phyloP scores from a whole-genome alignment of 768 basidiomycete species.

The Lactarius quietus region DNA sequence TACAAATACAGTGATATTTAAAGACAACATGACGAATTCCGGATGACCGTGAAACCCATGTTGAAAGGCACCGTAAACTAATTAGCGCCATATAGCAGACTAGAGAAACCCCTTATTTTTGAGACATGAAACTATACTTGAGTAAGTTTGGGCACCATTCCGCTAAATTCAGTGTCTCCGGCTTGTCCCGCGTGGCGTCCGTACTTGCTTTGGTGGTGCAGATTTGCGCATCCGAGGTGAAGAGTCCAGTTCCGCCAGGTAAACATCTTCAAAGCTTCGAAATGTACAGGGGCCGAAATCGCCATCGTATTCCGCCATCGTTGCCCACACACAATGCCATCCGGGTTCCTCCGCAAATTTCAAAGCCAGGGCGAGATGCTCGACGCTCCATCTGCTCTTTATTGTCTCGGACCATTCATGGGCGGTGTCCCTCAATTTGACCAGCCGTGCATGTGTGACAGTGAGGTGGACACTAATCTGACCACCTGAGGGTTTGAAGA shows the following conservation, averaged over 20 bases:
- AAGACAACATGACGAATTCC: neutral
- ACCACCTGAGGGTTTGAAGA: conserved; percentile 37
- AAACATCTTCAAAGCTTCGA: conserved; percentile 28
- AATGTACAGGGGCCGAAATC: conserved; percentile 37
- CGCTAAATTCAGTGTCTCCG: neutral
- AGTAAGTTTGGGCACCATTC: neutral
- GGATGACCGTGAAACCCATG: conserved; percentile 1
- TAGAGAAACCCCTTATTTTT: conserved; percentile 4
- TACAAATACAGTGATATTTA: conserved; percentile 23
- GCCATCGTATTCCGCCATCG: conserved; percentile 49
- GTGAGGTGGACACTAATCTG: conserved; percentile 36
- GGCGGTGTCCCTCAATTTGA: conserved; percentile 57
- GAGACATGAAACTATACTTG: neutral
- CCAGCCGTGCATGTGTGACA: conserved; percentile 50
- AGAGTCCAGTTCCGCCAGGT: conserved; percentile 45
- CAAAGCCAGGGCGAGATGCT: conserved; percentile 49
- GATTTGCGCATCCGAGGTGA: conserved; percentile 15
- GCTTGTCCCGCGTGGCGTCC: neutral
- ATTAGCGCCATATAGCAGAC: neutral
- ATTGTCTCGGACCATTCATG: conserved; percentile 40
- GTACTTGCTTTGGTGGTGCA: conserved; percentile 6
- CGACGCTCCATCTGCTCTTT: conserved; percentile 43
- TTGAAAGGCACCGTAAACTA: neutral
- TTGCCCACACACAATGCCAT: conserved; percentile 69
- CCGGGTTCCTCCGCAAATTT: conserved; percentile 47